Evolutionary conservation across 2,329 filamentous ascomycete species (phyloP).

Genomic region (Penicillium brevicompactum): DNA sequence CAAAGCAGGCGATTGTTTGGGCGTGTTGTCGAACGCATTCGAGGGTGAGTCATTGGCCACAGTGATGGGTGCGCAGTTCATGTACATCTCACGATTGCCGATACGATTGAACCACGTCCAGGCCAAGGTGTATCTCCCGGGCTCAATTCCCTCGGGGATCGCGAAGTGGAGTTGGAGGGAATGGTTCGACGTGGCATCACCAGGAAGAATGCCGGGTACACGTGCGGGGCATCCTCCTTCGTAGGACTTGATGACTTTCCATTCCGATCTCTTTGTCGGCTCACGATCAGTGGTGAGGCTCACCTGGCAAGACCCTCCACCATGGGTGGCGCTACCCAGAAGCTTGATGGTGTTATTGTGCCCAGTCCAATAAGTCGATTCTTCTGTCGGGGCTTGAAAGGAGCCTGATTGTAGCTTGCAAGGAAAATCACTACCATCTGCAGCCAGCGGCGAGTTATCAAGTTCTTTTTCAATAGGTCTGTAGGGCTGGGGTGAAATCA

Average conservation of each 20-base stretch:
- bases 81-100: conserved; percentile 95
- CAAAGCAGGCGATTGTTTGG: conserved; percentile 49
- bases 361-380: no score
- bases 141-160: conserved; percentile 70
- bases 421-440: conserved; percentile 69
- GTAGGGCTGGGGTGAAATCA: conserved; percentile 69
- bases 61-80: conserved; percentile 83
- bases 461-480: conserved; percentile 44
- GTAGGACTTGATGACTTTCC: conserved; percentile 88
- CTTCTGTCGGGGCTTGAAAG: no score
- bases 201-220: conserved; percentile 59
- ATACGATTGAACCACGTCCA: conserved; percentile 96
- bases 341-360: no score
- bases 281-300: no score
- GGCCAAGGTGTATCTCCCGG: conserved; percentile 77
- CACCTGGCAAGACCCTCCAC: no score
- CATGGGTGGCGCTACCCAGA: no score
- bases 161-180: conserved; percentile 63
- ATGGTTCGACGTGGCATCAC: conserved; percentile 48
- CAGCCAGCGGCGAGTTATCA: conserved; percentile 66
- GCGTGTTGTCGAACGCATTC: conserved; percentile 54
- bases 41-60: conserved; percentile 55
- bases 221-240: conserved; percentile 80
- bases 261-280: no score
- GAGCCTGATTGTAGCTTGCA: conserved; percentile 66